phyloP scores from a whole-genome alignment of 2,329 filamentous ascomycete genomes.

The Ophiostoma australiae region DNA sequence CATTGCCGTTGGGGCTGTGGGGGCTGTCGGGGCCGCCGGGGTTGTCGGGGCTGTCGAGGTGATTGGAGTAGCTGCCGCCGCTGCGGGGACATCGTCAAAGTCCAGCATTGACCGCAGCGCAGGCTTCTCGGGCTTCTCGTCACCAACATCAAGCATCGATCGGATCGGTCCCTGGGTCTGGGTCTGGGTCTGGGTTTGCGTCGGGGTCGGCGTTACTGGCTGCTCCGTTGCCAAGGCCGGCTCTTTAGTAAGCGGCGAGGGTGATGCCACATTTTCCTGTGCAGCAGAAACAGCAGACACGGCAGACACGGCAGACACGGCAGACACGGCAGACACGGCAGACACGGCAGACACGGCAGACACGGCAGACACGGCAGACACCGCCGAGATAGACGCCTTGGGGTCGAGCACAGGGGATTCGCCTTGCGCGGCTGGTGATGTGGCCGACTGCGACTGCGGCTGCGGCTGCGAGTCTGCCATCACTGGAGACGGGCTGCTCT shows the following conservation, averaged over 20 bases:
- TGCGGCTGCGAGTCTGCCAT: not conserved
- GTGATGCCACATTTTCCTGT: not conserved
- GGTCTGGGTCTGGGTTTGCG: not conserved
- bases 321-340: no score
- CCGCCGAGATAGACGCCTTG: not conserved
- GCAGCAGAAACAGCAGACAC: not conserved
- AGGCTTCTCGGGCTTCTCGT: conserved; percentile 14
- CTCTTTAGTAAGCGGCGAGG: not conserved
- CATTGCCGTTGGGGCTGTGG: not conserved
- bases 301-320: no score
- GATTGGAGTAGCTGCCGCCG: not conserved
- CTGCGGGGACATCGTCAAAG: conserved; percentile 19
- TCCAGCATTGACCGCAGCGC: conserved; percentile 27
- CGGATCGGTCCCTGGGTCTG: not conserved
- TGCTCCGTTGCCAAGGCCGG: not conserved
- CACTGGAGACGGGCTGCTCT: conserved; percentile 21
- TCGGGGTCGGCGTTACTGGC: not conserved
- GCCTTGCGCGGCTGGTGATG: conserved; percentile 5
- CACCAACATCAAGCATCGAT: not conserved
- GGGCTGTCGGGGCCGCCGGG: not conserved
- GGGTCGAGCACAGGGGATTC: not conserved
- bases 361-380: not conserved
- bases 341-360: no score
- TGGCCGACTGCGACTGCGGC: conserved; percentile 3
- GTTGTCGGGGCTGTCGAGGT: not conserved